These are phyloP conservation scores for Fusarium pseudograminearum DNA, from an alignment of 2,329 filamentous ascomycete genomes.

Conservation along the genomic window DNA sequence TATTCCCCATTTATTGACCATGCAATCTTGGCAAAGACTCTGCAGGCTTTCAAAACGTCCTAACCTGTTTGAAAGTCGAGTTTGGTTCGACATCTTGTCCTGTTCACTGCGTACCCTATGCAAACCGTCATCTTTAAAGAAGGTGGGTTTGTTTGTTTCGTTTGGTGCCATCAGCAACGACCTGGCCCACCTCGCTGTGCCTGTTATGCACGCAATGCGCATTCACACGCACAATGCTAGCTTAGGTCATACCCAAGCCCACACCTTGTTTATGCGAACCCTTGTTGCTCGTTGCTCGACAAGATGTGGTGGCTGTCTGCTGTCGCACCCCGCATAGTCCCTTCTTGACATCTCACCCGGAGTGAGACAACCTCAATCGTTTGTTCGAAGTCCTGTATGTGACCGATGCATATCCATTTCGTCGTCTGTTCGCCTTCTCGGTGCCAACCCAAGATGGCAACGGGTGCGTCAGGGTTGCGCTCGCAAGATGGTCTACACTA, in stretches of 20 bases:
- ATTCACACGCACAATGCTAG: conserved; percentile 24
- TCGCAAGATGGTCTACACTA: conserved; percentile 54
- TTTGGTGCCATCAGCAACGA: conserved; percentile 27
- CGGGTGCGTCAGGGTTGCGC: conserved; percentile 37
- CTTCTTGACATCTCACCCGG: conserved; percentile 44
- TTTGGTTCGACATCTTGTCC: neutral
- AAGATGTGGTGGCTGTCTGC: conserved; percentile 34
- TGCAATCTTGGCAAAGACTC: neutral
- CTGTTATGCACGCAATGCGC: conserved; percentile 26
- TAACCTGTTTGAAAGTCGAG: neutral
- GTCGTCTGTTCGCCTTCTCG: conserved; percentile 29
- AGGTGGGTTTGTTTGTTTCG: conserved; percentile 17
- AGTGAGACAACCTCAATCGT: conserved; percentile 41
- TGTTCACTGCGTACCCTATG: conserved; percentile 19
- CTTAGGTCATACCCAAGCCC: conserved; percentile 29
- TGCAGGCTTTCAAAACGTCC: neutral
- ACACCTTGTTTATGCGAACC: conserved; percentile 44
- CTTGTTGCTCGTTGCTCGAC: conserved; percentile 32
- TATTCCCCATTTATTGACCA: neutral
- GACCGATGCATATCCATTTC: conserved; percentile 40
- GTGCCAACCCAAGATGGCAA: conserved; percentile 33
- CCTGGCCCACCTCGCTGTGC: conserved; percentile 37
- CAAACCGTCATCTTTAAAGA: conserved; percentile 32
- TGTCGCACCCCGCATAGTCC: conserved; percentile 38
- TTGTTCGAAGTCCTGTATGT: conserved; percentile 33